Evolutionary conservation across 192 early-diverging fungal genomes (phyloP).

Genomic region (Rhizophagus clarus): DNA sequence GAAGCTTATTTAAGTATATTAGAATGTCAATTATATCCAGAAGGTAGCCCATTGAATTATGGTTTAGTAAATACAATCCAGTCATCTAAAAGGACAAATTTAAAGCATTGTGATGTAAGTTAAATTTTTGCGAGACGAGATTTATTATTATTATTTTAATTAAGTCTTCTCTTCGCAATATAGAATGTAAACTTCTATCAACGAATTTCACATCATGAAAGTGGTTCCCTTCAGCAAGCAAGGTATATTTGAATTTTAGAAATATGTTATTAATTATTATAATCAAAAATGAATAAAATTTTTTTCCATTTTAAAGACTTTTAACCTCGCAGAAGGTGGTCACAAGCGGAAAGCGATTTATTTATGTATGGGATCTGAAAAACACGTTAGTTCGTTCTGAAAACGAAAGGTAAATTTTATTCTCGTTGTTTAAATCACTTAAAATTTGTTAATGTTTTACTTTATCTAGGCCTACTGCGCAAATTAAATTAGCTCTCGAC

Average conservation of each 20-base stretch:
- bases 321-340: background rate
- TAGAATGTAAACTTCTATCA: background rate
- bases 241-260: background rate
- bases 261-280: background rate
- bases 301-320: no score
- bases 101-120: background rate
- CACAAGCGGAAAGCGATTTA: background rate
- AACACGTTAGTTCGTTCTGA: conserved; percentile 1
- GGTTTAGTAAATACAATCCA: background rate
- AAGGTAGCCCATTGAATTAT: background rate
- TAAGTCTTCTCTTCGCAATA: background rate
- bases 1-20: background rate
- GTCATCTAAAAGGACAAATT: background rate
- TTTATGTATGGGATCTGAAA: conserved; percentile 6
- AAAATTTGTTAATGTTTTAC: background rate
- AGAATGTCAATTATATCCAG: background rate
- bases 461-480: background rate
- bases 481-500: background rate
- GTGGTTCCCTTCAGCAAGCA: background rate
- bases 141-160: no score
- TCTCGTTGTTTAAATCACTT: background rate
- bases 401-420: background rate
- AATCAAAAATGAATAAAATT: background rate
- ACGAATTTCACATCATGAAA: conserved; percentile 9
- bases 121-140: no score